These are phyloP conservation scores for Saccharomyces hybrid DNA, from an alignment of 1,139 yeast species.

Conservation along the genomic window DNA sequence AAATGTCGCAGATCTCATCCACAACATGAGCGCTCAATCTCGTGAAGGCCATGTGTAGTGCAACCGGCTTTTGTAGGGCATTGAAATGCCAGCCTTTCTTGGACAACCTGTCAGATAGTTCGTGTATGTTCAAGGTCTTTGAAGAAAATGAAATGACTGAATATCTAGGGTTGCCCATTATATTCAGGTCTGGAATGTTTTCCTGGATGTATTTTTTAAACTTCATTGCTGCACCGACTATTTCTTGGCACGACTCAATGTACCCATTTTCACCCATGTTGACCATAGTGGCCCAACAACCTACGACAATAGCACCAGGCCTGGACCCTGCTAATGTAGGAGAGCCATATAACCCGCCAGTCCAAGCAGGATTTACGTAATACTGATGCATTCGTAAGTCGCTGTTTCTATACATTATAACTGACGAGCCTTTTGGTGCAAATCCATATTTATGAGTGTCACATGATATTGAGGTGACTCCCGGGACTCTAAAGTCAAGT, in stretches of 20 bases:
- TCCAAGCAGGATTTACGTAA: slow-evolving; percentile 78
- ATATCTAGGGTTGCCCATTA: slow-evolving; percentile 78
- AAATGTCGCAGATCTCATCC: slow-evolving; percentile 52
- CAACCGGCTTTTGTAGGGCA: slow-evolving; percentile 82
- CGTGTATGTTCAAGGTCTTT: slow-evolving; percentile 55
- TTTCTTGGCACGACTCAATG: slow-evolving; percentile 53
- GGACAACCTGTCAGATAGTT: slow-evolving; percentile 60
- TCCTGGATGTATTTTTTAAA: slow-evolving; percentile 44
- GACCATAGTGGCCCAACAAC: slow-evolving; percentile 93
- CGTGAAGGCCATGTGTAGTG: slow-evolving; percentile 85
- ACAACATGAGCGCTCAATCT: slow-evolving; percentile 56
- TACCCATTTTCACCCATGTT: slow-evolving; percentile 79
- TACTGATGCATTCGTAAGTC: slow-evolving; percentile 74
- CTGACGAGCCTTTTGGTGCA: slow-evolving; percentile 94
- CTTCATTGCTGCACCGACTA: slow-evolving; percentile 56
- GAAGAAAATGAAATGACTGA: slow-evolving; percentile 78
- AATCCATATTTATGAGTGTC: slow-evolving; percentile 98
- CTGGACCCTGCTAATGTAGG: slow-evolving; percentile 96
- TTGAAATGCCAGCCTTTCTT: slow-evolving; percentile 84
- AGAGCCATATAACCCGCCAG: slow-evolving; percentile 93
- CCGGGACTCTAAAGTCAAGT: slow-evolving; percentile 83
- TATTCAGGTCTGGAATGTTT: slow-evolving; percentile 47
- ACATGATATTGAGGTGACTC: slow-evolving; percentile 96
- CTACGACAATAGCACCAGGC: slow-evolving; percentile 94
- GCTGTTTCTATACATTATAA: slow-evolving; percentile 74